phyloP scores from a whole-genome alignment of 1,284 basidiomycete species.

The Porogramme epimiltina region DNA sequence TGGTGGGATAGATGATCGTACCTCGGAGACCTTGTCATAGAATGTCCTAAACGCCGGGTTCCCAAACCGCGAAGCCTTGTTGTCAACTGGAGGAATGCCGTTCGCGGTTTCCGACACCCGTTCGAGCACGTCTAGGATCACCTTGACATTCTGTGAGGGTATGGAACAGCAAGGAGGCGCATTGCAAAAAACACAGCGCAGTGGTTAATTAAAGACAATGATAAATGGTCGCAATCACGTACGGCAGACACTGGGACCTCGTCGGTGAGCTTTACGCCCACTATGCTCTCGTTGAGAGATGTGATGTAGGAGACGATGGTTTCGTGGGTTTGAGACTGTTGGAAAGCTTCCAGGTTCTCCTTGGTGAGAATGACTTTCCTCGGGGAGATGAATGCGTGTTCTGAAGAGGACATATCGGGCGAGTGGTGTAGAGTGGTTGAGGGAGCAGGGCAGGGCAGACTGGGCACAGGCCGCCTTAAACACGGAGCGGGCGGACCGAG shows the following conservation, averaged over 20 bases:
- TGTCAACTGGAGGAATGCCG: constrained; percentile 85
- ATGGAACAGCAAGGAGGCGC: background rate
- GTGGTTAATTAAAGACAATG: too few species aligned
- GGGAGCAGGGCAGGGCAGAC: too few species aligned
- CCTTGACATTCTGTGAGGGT: constrained; percentile 56
- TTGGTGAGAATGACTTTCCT: constrained; percentile 81
- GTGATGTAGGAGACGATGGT: constrained; percentile 78
- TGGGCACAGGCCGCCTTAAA: too few species aligned
- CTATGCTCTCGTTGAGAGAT: constrained; percentile 75
- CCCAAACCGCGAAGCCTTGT: constrained; percentile 91
- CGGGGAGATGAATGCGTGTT: constrained; percentile 32
- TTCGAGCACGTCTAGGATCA: constrained; percentile 67
- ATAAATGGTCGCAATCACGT: constrained; percentile 28
- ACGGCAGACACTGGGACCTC: constrained; percentile 60
- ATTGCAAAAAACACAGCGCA: too few species aligned
- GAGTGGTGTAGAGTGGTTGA: too few species aligned
- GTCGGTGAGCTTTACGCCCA: constrained; percentile 79
- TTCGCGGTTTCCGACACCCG: constrained; percentile 68
- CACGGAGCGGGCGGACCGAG: too few species aligned
- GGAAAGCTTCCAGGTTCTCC: constrained; percentile 83
- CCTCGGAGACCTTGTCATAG: constrained; percentile 81
- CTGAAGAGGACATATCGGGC: background rate
- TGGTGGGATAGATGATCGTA: constrained; percentile 34
- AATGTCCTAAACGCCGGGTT: constrained; percentile 96
- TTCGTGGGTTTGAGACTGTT: constrained; percentile 71